Conservation (phyloP, 805 yeast species). For the Wickerhamiella occidentalis region DNA sequence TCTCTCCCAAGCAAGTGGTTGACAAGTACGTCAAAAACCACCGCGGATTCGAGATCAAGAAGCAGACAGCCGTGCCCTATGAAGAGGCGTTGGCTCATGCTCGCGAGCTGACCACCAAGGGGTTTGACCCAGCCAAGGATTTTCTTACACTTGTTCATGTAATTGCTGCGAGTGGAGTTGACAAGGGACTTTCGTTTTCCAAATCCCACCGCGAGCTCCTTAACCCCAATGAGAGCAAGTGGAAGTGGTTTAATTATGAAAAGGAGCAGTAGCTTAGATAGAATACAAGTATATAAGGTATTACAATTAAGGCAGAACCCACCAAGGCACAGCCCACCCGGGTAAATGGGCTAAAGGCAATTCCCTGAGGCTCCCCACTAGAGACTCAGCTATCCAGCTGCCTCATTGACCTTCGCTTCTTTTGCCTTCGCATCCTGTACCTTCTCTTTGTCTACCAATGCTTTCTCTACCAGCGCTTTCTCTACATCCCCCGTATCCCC, state of each 20-base stretch:
- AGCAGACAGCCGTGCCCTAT: background rate
- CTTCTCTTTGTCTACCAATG: no score
- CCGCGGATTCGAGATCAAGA: background rate
- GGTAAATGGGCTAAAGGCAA: no score
- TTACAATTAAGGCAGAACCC: no score
- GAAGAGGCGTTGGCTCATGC: background rate
- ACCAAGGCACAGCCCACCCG: no score
- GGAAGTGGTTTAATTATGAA: slow-evolving; percentile 2
- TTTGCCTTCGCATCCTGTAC: no score
- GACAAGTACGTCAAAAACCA: background rate
- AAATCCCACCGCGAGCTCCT: slow-evolving; percentile 3
- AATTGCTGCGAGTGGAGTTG: background rate
- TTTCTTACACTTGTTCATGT: background rate
- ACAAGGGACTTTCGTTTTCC: background rate
- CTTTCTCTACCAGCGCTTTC: no score
- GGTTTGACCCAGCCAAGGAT: background rate
- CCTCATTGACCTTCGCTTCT: no score
- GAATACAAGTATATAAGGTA: no score
- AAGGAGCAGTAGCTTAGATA: background rate
- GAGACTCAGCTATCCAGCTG: no score
- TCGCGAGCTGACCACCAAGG: background rate
- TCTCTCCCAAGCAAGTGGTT: slow-evolving; percentile 1
- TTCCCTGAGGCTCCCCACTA: no score
- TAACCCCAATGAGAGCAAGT: slow-evolving; percentile 1
- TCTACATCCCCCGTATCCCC: no score